Conservation (phyloP, 2,329 filamentous ascomycete genomes). For the Furcasterigmium furcatum region DNA sequence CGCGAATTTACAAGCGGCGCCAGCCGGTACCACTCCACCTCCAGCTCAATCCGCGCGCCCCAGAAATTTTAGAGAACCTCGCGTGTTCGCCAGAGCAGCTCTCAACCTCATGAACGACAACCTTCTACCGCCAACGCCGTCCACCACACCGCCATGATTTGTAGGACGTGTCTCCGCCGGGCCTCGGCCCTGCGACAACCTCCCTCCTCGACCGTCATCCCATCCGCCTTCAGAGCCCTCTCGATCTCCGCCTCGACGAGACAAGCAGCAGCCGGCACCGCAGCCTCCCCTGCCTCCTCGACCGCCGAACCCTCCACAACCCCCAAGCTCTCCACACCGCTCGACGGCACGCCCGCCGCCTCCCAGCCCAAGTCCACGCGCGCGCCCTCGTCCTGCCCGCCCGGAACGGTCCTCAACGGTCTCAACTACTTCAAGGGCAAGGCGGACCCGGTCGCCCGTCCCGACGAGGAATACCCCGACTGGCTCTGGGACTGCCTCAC, state of each 20-base stretch:
- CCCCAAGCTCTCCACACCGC: constrained; percentile 28
- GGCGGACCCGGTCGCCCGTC: constrained; percentile 68
- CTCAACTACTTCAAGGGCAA: constrained; percentile 76
- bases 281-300: constrained; percentile 23
- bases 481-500: constrained; percentile 78
- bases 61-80: constrained; percentile 13
- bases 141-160: constrained; percentile 28
- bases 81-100: constrained; percentile 7
- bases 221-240: constrained; percentile 29
- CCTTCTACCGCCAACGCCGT: background rate
- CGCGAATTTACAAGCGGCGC: too few relatives aligned
- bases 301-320: constrained; percentile 25
- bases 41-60: constrained; percentile 10
- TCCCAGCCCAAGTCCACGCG: constrained; percentile 20
- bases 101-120: background rate
- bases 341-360: constrained; percentile 20
- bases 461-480: constrained; percentile 73
- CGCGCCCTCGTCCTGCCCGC: constrained; percentile 49
- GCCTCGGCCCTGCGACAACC: constrained; percentile 29
- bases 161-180: constrained; percentile 46
- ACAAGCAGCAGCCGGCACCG: constrained; percentile 6
- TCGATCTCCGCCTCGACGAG: constrained; percentile 28
- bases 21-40: background rate
- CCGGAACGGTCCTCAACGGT: constrained; percentile 68
- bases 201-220: constrained; percentile 11